These are phyloP conservation scores for Aspergillus quadrilineatus DNA, from an alignment of 2,329 filamentous ascomycete species.

Conservation along the genomic window DNA sequence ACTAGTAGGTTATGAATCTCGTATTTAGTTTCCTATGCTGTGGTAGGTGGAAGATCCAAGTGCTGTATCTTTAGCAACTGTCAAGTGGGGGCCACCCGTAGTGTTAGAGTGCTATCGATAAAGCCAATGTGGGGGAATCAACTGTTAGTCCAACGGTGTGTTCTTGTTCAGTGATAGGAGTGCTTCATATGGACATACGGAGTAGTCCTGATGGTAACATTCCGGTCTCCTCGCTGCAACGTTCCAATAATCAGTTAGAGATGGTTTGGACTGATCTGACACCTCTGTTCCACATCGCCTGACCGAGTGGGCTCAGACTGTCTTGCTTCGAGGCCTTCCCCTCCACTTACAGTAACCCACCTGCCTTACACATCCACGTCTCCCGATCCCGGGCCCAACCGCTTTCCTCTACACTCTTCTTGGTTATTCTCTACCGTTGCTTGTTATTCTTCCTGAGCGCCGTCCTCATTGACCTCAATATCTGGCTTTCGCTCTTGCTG, in stretches of 20 bases:
- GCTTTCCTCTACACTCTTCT: not conserved
- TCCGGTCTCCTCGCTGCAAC: not conserved
- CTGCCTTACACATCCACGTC: not conserved
- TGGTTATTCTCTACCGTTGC: not conserved
- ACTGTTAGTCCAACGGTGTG: not conserved
- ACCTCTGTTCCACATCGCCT: slow-evolving; percentile 1
- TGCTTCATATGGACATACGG: too few relatives aligned
- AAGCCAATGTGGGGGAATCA: slow-evolving; percentile 2
- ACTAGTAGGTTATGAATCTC: too few relatives aligned
- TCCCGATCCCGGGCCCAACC: not conserved
- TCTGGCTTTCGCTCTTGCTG: not conserved
- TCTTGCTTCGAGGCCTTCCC: not conserved
- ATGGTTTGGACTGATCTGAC: not conserved
- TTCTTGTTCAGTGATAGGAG: not conserved
- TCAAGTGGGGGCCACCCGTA: not conserved
- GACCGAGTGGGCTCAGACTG: not conserved
- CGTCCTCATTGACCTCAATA: not conserved
- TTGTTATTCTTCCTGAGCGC: not conserved
- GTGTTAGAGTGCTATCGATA: not conserved
- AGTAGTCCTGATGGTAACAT: not conserved
- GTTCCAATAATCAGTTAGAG: not conserved
- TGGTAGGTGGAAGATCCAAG: not conserved
- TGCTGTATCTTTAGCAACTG: not conserved
- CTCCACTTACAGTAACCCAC: slow-evolving; percentile 3
- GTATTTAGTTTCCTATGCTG: not conserved